These are phyloP conservation scores for Arachnopeziza araneosa DNA, from an alignment of 2,329 filamentous ascomycete species.

Conservation along the genomic window DNA sequence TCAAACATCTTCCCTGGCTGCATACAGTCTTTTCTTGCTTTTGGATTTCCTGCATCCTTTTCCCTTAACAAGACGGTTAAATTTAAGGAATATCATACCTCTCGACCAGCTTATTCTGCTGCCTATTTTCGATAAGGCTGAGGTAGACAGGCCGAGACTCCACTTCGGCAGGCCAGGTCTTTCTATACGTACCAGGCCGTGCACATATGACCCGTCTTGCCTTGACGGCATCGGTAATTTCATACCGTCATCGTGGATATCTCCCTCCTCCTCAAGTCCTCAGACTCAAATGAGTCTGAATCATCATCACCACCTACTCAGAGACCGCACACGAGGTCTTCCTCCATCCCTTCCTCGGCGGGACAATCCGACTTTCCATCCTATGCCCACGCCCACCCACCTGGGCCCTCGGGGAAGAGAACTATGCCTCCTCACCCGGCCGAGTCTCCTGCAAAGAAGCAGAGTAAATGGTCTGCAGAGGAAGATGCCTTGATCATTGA, in stretches of 20 bases:
- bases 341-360: conserved; percentile 24
- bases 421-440: conserved; percentile 48
- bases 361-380: conserved; percentile 20
- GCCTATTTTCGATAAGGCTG: conserved; percentile 15
- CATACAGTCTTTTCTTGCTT: conserved; percentile 12
- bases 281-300: conserved; percentile 67
- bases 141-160: conserved; percentile 10
- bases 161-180: background rate
- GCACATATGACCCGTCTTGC: conserved; percentile 26
- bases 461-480: conserved; percentile 93
- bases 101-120: conserved; percentile 10
- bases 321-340: conserved; percentile 28
- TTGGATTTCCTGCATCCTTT: conserved; percentile 4
- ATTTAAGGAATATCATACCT: conserved; percentile 12
- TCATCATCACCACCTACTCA: conserved; percentile 37
- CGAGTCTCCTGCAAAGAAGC: conserved; percentile 79
- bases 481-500: conserved; percentile 94
- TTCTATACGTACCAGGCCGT: conserved; percentile 11
- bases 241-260: conserved; percentile 83
- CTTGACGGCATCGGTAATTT: conserved; percentile 30
- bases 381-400: conserved; percentile 19
- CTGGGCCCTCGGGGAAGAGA: conserved; percentile 38
- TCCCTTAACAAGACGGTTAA: conserved; percentile 13
- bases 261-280: conserved; percentile 75
- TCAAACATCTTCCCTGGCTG: conserved; percentile 11